Base-by-base conservation (phyloP, 257 asterid species). In the Solanum stenotomum region DNA sequence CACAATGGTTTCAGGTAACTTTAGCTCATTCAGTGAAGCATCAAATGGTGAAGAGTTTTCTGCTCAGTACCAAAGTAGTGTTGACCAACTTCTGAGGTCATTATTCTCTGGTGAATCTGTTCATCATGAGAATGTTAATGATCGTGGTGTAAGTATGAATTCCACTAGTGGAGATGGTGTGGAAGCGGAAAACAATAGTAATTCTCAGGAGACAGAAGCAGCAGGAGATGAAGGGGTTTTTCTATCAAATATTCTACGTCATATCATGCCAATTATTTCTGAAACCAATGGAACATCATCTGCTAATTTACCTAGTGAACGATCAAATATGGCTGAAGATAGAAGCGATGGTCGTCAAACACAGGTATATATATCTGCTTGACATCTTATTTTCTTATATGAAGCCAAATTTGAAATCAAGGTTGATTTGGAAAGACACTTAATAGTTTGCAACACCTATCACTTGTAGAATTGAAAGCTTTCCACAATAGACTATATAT, bases 241-340 rank as follows among this genome's bases (percentile, higher is more conserved):
- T 59, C 91, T 96, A 67, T 95, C 99, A 2, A 93, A 92, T 88
- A 82, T 95, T 61, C 93, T 96, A 27, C 98, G 92, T 49, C 96
- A 95, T 87, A 90, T 96, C 77, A 91, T 95, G 94, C 99, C 99
- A 76, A 81, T 94, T 44, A 90, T 96, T 88, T 89, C 97, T 35
- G 94, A 92, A 90, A 90, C 89, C 75, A 68, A 74, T 74, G 94
- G 88, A 68, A 90, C 88, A 75, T 65, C 92, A 74, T 35, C 81
- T 25, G 91, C 82, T 83, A 72, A 31, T 61, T 31, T 88, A n/a
- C 61, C 88, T 59, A 34, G 86, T n/a, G 83, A 84, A 15, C 87
- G 35, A 16, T 52, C 65, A 35, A 63, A 18, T 34, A 18, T 27
- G 38, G 84, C 13, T 22, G 86, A 85, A 35, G 68, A 81, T 34